Evolutionary conservation across 345 rosid species (phyloP).

Genomic region (Pugionium cornutum): DNA sequence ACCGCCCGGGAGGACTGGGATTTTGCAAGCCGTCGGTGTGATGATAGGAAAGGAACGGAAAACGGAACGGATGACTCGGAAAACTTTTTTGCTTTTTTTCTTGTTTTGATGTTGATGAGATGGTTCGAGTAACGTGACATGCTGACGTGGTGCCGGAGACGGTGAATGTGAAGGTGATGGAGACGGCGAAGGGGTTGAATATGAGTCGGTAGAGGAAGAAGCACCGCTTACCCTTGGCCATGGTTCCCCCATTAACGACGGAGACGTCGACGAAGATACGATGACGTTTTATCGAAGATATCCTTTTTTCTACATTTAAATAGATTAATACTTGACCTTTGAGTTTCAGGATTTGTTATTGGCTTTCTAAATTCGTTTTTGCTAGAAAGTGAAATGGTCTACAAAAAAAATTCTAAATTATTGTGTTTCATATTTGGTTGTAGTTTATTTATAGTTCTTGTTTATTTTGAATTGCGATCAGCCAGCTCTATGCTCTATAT

Average conservation of each 20-base stretch:
- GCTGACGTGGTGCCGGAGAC: slow-evolving; percentile 36
- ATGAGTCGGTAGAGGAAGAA: slow-evolving; percentile 35
- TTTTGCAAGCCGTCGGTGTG: slow-evolving; percentile 60
- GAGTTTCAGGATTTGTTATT: slow-evolving; percentile 1
- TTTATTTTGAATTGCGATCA: slow-evolving; percentile 19
- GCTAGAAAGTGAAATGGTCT: slow-evolving; percentile 19
- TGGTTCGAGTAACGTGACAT: slow-evolving; percentile 66
- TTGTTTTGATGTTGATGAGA: slow-evolving; percentile 44
- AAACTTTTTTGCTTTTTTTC: slow-evolving; percentile 50
- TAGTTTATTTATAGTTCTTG: slow-evolving; percentile 32
- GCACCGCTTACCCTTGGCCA: slow-evolving; percentile 36
- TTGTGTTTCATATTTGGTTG: slow-evolving; percentile 24
- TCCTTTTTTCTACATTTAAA: slow-evolving; percentile 12
- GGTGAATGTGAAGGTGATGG: slow-evolving; percentile 37
- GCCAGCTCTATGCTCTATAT: slow-evolving; percentile 37
- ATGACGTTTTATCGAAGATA: slow-evolving; percentile 10
- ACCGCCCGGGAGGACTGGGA: slow-evolving; percentile 47
- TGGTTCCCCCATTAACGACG: slow-evolving; percentile 62
- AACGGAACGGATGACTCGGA: slow-evolving; percentile 71
- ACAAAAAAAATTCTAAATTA: slow-evolving; percentile 20
- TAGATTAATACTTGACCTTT: slow-evolving; percentile 18
- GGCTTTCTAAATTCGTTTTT: slow-evolving; percentile 19
- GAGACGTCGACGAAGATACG: slow-evolving; percentile 22
- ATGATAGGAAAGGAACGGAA: slow-evolving; percentile 74
- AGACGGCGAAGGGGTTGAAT: slow-evolving; percentile 28